Conservation (phyloP, 306 rosid genomes). For the Pachyrhizus erosus region DNA sequence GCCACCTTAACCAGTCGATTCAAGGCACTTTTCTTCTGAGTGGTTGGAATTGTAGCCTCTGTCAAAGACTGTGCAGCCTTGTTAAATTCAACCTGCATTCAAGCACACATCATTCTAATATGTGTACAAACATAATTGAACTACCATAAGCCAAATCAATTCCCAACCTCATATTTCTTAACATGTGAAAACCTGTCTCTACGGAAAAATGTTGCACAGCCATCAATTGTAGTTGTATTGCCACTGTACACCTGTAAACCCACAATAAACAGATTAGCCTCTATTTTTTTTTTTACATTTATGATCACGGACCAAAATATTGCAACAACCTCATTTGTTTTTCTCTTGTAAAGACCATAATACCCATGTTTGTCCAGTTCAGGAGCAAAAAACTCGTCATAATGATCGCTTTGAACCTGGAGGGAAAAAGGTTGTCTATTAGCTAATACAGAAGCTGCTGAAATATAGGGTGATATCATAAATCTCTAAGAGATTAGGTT, state of each 20-base stretch:
- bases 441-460: conserved; percentile 31
- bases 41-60: conserved; percentile 82
- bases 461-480: conserved; percentile 18
- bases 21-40: conserved; percentile 91
- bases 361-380: conserved; percentile 96
- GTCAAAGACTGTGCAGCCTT: conserved; percentile 98
- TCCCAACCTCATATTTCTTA: conserved; percentile 94
- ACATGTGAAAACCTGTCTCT: conserved; percentile 95
- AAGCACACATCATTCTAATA: conserved; percentile 32
- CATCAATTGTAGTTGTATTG: conserved; percentile 74
- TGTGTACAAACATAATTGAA: conserved; percentile 17
- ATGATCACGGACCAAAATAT: conserved; percentile 17
- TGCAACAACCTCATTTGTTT: conserved; percentile 81
- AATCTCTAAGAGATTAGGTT: background rate
- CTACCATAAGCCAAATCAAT: conserved; percentile 5
- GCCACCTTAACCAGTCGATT: conserved; percentile 87
- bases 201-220: conserved; percentile 99
- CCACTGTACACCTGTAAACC: conserved; percentile 67
- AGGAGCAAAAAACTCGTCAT: conserved; percentile 84
- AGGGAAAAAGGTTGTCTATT: conserved; percentile 7
- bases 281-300: background rate
- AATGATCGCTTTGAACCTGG: conserved; percentile 97
- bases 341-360: conserved; percentile 85
- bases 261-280: conserved; percentile 35
- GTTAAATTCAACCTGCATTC: conserved; percentile 92